phyloP scores from a whole-genome alignment of 2,329 filamentous ascomycete species.

The Elsinoe necatrix region DNA sequence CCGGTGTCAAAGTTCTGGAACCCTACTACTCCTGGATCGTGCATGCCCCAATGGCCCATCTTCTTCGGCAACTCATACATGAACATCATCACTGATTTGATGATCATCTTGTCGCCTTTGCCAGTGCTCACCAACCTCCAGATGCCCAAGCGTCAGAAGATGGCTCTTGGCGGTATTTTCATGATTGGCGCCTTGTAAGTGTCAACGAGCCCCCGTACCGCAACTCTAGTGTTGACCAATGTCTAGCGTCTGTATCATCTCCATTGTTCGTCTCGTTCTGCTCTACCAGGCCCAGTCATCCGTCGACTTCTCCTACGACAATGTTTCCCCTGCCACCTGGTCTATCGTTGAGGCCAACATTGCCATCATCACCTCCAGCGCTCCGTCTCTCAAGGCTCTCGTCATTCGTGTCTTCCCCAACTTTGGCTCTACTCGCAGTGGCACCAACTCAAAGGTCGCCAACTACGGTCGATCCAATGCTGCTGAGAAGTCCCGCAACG shows the following conservation, averaged over 20 bases:
- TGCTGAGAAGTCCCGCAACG: slow-evolving; percentile 8
- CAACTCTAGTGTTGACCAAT: slow-evolving; percentile 10
- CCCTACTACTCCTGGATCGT: slow-evolving; percentile 26
- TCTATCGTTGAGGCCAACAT: slow-evolving; percentile 24
- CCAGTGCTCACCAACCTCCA: slow-evolving; percentile 27
- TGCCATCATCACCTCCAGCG: slow-evolving; percentile 24
- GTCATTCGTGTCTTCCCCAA: slow-evolving; percentile 26
- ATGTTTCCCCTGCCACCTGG: slow-evolving; percentile 25
- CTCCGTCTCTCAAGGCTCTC: slow-evolving; percentile 22
- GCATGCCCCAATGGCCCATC: slow-evolving; percentile 33
- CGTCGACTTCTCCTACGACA: slow-evolving; percentile 24
- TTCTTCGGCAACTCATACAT: slow-evolving; percentile 33
- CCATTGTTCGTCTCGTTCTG: slow-evolving; percentile 22
- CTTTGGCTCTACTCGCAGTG: slow-evolving; percentile 12
- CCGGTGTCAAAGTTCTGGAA: slow-evolving; percentile 38
- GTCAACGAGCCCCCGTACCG: not conserved
- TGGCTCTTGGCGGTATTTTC: slow-evolving; percentile 28
- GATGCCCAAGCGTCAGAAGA: slow-evolving; percentile 25
- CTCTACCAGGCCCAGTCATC: slow-evolving; percentile 23
- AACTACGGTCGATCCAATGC: slow-evolving; percentile 7
- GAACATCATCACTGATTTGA: slow-evolving; percentile 29
- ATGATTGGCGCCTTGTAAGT: slow-evolving; percentile 25
- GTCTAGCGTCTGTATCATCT: slow-evolving; percentile 22
- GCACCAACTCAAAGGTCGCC: slow-evolving; percentile 9
- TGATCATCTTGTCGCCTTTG: slow-evolving; percentile 27